Evolutionary conservation across 352 stramenopile species (phyloP).

Genomic region (Blastocystis sp.): DNA sequence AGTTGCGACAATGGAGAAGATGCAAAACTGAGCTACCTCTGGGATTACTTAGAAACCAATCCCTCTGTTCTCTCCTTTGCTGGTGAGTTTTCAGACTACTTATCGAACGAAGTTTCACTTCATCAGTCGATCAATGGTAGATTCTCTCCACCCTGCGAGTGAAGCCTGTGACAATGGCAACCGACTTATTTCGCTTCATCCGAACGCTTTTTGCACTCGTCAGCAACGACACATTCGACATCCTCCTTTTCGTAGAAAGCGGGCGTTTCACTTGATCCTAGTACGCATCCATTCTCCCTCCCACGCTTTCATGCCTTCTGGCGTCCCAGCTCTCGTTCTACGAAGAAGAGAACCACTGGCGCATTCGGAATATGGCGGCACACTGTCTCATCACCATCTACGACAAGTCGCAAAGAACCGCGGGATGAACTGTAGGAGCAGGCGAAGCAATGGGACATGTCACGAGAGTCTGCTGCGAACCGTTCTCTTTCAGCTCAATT

Average conservation of each 20-base stretch:
- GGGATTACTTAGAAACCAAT: neutral
- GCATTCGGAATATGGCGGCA: neutral
- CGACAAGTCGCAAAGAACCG: neutral
- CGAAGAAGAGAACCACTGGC: neutral
- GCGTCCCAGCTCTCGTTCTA: neutral
- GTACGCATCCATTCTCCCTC: neutral
- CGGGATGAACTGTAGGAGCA: neutral
- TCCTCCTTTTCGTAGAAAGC: neutral
- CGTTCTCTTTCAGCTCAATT: neutral
- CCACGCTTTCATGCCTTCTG: conserved; percentile 12
- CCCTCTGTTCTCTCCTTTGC: neutral
- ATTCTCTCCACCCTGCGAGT: neutral
- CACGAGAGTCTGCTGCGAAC: neutral
- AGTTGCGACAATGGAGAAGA: neutral
- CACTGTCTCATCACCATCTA: neutral
- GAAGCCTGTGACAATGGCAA: neutral
- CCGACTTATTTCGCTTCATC: neutral
- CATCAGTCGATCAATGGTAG: neutral
- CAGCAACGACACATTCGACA: neutral
- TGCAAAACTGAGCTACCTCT: neutral
- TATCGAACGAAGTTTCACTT: neutral
- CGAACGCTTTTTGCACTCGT: neutral
- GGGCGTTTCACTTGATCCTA: neutral
- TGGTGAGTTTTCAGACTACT: neutral
- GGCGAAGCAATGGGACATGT: no score